Percentiles rank a stretch among this genome's conserved stretches.
phyloP scores from a whole-genome alignment of 2,329 filamentous ascomycete species.

The Emericellopsis atlantica region DNA sequence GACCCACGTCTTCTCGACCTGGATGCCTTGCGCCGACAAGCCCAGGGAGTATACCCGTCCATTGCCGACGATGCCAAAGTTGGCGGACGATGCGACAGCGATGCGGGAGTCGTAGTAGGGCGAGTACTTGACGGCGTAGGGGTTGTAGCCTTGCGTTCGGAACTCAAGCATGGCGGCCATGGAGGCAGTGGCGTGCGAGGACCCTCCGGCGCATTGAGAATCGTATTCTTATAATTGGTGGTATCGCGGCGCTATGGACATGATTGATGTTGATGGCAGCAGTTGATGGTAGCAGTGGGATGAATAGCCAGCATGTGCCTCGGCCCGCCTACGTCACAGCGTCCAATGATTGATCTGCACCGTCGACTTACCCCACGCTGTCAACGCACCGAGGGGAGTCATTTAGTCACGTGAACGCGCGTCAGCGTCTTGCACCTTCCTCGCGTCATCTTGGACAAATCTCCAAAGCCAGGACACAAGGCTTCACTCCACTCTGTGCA shows the following conservation, averaged over 20 bases:
- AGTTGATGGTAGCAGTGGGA: not conserved
- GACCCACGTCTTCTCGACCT: conserved; percentile 63
- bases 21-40: conserved; percentile 71
- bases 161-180: conserved; percentile 77
- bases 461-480: not conserved
- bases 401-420: conserved; percentile 5
- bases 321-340: conserved; percentile 11
- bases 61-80: conserved; percentile 96
- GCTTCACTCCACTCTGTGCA: not conserved
- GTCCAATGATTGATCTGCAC: too few species aligned
- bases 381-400: not conserved
- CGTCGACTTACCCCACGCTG: not conserved
- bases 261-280: too few species aligned
- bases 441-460: not conserved
- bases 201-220: too few species aligned
- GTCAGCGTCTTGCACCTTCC: conserved; percentile 1
- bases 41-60: conserved; percentile 77
- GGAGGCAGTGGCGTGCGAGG: conserved; percentile 3
- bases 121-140: conserved; percentile 95
- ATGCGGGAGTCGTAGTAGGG: conserved; percentile 95
- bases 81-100: conserved; percentile 80
- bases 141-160: conserved; percentile 86
- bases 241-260: too few species aligned
- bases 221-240: too few species aligned
- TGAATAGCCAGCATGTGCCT: conserved; percentile 16